A percentile compares a stretch with the other conserved stretches of the same genome.
phyloP scores from a whole-genome alignment of 2,329 filamentous ascomycete species.

The Setomelanomma holmii region DNA sequence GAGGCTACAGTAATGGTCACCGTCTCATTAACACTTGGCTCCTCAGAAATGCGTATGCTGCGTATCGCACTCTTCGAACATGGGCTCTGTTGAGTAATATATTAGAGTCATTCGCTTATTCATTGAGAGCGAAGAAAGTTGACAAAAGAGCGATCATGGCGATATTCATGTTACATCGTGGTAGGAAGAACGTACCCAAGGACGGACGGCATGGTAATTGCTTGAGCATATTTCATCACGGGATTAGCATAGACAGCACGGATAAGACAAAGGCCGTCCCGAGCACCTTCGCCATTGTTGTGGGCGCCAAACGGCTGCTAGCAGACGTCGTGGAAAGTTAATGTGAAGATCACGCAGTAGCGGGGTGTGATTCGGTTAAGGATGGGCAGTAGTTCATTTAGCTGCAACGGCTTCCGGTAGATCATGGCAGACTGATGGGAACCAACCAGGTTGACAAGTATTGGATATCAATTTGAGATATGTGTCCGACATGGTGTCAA shows the following conservation, averaged over 20 bases:
- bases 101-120: no score
- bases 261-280: not conserved
- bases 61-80: no score
- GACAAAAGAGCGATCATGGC: not conserved
- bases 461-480: conserved; percentile 1
- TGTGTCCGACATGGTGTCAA: not conserved
- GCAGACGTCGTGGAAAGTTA: conserved; percentile 6
- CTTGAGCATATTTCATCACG: not conserved
- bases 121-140: no score
- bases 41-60: no score
- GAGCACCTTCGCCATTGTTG: not conserved
- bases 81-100: no score
- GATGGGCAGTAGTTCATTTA: conserved; percentile 14
- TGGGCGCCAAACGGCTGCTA: not conserved
- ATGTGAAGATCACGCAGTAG: conserved; percentile 15
- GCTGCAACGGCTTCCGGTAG: conserved; percentile 18
- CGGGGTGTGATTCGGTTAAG: conserved; percentile 16
- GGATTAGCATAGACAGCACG: not conserved
- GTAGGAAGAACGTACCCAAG: not conserved
- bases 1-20: not conserved
- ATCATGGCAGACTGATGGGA: conserved; percentile 6
- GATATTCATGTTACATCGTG: not conserved
- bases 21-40: not conserved
- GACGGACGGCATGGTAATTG: not conserved
- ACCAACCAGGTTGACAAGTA: not conserved